Conservation (phyloP, 1,139 yeast genomes). For the Taphrina wiesneri region DNA sequence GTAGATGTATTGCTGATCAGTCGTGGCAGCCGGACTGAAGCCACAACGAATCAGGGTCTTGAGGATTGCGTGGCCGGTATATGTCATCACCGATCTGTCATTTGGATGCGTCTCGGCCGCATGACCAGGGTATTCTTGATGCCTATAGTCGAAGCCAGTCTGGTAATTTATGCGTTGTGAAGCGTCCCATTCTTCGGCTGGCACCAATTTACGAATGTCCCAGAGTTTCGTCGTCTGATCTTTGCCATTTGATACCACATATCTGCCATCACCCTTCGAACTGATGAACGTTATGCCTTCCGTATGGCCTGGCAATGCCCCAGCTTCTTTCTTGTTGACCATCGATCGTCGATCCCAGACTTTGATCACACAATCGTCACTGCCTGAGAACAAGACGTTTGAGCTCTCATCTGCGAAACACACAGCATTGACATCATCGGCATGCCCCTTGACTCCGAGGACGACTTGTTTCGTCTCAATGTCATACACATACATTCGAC, state of each 20-base stretch:
- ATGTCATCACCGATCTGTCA: slow-evolving; percentile 45
- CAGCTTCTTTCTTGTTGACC: slow-evolving; percentile 57
- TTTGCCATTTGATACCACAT: slow-evolving; percentile 44
- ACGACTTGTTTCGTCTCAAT: slow-evolving; percentile 47
- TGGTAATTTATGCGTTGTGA: slow-evolving; percentile 29
- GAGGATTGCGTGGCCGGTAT: slow-evolving; percentile 45
- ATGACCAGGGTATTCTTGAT: slow-evolving; percentile 41
- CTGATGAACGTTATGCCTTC: slow-evolving; percentile 51
- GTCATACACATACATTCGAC: slow-evolving; percentile 40
- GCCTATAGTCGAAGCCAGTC: slow-evolving; percentile 43
- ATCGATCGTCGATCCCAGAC: slow-evolving; percentile 71
- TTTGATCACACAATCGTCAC: slow-evolving; percentile 77
- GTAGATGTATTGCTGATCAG: slow-evolving; percentile 45
- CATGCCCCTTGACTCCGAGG: slow-evolving; percentile 67
- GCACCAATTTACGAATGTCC: slow-evolving; percentile 43
- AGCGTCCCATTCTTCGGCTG: slow-evolving; percentile 37
- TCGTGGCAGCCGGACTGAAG: slow-evolving; percentile 43
- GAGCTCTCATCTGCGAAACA: slow-evolving; percentile 76
- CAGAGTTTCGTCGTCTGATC: slow-evolving; percentile 46
- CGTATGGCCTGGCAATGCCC: slow-evolving; percentile 67
- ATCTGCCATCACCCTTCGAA: slow-evolving; percentile 43
- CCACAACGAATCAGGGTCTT: slow-evolving; percentile 45
- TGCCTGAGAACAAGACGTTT: slow-evolving; percentile 71
- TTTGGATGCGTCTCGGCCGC: slow-evolving; percentile 41
- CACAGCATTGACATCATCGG: slow-evolving; percentile 60